Base-by-base conservation (phyloP, 305 asterid genomes). In the Solanum hybrid region DNA sequence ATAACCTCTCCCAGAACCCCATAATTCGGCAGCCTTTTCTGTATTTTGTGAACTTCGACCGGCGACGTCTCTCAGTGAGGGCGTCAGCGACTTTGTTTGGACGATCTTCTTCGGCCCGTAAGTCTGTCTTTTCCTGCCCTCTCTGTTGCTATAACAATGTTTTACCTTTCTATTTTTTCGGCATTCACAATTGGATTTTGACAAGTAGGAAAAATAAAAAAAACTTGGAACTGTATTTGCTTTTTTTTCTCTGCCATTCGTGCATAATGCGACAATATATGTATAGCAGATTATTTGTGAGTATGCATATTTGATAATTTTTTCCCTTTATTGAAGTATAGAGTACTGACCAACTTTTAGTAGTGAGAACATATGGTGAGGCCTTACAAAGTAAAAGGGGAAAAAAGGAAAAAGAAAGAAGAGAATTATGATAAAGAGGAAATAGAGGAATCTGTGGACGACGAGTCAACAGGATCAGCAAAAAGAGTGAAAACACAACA, bases 391-490 rank as follows among this genome's bases (percentile, higher is more conserved):
- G 90, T 94, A 94, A 95, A 93, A 89, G 96, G 98, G 89, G 95
- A 92, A 91, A 96, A 96, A 90, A 92, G 96, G 89, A 96, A 96
- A 95, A 92, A 87, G 91, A 93, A 90, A 51, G 91, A 73, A 27
- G 97, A 93, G 91, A 94, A 92, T 88, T 93, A 93, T 89, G 98
- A 93, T 72, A 92, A 88, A 89, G 93, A 87, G 56, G 95, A 93
- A 87, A 92, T 89, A 88, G 93, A 91, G 88, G 88, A 76, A 75
- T 40, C 89, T 86, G 92, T 87, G 6, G 92, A 93, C 60, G 66
- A 85, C 3, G 91, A 34, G 36, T 24, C 77, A 19, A 86, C 87
- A 12, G 90, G 89, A 91, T 87, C 92, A 66, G 88, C 92, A 5
- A 94, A 94, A 93, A 92, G 91, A 80, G 90, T 78, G 90, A 94